Percentiles rank a stretch among this genome's conserved stretches.
Evolutionary conservation across 345 rosid genomes (phyloP).

Genomic region (Arabidopsis thaliana): TAIR10.1 NC_003071.7:11513001-11513500

Average conservation of each 20-base stretch:
- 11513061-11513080: conserved; percentile 78
- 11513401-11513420: conserved; percentile 45
- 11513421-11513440: background rate
- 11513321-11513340: conserved; percentile 73
- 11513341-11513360: conserved; percentile 70
- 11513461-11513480: conserved; percentile 20
- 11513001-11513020: conserved; percentile 45
- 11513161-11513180: conserved; percentile 53
- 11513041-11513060: conserved; percentile 40
- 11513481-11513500: background rate
- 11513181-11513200: conserved; percentile 63
- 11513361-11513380: conserved; percentile 69
- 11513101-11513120: conserved; percentile 80
- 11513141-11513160: conserved; percentile 51
- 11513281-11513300: conserved; percentile 73
- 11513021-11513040: conserved; percentile 28
- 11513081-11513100: conserved; percentile 65
- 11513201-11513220: conserved; percentile 42
- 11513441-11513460: background rate
- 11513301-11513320: conserved; percentile 89
- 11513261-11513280: conserved; percentile 59
- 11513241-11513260: conserved; percentile 60
- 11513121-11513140: conserved; percentile 61
- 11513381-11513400: conserved; percentile 45
- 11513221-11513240: conserved; percentile 38